Percentiles rank a stretch among this genome's conserved stretches.
Conservation (phyloP, 768 basidiomycete genomes). For the Mycena vitilis region DNA sequence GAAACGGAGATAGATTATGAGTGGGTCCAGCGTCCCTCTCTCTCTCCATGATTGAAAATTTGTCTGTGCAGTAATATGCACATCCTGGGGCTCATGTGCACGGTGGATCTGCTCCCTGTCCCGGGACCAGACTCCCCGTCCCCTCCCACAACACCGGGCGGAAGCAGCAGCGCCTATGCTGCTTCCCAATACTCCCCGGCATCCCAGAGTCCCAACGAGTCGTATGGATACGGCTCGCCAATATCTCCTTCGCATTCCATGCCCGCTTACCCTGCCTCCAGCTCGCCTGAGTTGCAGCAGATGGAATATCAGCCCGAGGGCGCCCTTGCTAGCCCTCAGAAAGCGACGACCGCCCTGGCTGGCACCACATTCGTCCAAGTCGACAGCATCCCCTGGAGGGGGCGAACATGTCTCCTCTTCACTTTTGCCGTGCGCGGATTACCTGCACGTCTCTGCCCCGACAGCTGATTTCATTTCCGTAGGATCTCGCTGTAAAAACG, state of each 20-base stretch:
- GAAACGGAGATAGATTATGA: conserved; percentile 64
- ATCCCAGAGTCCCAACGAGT: conserved; percentile 24
- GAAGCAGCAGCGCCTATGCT: background rate
- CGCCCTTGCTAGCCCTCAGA: conserved; percentile 42
- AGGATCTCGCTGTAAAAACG: conserved; percentile 80
- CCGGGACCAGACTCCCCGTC: conserved; percentile 41
- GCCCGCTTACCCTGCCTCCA: conserved; percentile 34
- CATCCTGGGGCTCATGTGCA: conserved; percentile 77
- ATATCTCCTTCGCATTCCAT: background rate
- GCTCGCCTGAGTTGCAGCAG: conserved; percentile 49
- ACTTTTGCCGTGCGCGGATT: conserved; percentile 67
- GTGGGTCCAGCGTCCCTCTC: conserved; percentile 45
- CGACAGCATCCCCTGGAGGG: conserved; percentile 64
- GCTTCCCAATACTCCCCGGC: conserved; percentile 12
- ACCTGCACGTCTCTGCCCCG: background rate
- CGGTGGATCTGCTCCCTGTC: conserved; percentile 81
- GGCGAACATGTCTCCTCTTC: conserved; percentile 68
- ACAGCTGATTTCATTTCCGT: conserved; percentile 6
- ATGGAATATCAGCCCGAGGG: conserved; percentile 56
- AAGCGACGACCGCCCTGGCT: conserved; percentile 64
- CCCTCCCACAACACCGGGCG: conserved; percentile 22
- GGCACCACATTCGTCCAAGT: conserved; percentile 74
- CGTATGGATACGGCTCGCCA: conserved; percentile 23
- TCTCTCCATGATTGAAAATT: conserved; percentile 14
- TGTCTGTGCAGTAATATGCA: conserved; percentile 63